Conservation (phyloP, 202 grass and related monocot genomes). For the Carex sylvatica region DNA sequence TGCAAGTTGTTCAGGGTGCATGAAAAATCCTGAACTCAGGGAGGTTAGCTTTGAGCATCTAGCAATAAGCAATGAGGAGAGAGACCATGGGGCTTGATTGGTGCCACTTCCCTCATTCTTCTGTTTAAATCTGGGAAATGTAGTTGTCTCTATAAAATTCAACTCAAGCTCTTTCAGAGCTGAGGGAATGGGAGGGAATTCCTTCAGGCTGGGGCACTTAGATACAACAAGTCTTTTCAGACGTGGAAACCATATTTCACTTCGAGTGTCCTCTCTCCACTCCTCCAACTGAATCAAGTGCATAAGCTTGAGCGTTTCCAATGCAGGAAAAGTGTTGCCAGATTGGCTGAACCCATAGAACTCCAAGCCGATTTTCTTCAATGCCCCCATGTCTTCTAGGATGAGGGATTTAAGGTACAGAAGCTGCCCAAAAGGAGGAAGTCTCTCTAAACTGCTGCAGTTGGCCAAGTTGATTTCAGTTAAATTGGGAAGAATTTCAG, state of each 20-base stretch:
- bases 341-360: slow-evolving; percentile 19
- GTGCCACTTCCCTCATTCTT: not conserved
- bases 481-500: slow-evolving; percentile 14
- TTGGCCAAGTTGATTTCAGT: not conserved
- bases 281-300: slow-evolving; percentile 18
- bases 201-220: slow-evolving; percentile 12
- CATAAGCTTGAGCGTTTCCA: not conserved
- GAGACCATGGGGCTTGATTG: not conserved
- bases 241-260: not conserved
- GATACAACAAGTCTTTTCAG: slow-evolving; percentile 8
- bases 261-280: not conserved
- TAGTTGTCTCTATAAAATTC: not conserved
- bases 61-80: slow-evolving; percentile 7
- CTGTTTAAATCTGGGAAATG: slow-evolving; percentile 1
- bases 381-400: not conserved
- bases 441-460: slow-evolving; percentile 10
- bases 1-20: not conserved
- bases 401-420: not conserved
- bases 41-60: slow-evolving; percentile 14
- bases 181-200: slow-evolving; percentile 12
- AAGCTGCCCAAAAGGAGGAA: slow-evolving; percentile 31
- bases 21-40: slow-evolving; percentile 14
- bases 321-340: not conserved
- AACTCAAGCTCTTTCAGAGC: slow-evolving; percentile 7
- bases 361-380: slow-evolving; percentile 10